Evolutionary conservation across 2,329 filamentous ascomycete species (phyloP).

Genomic region (Acephala macrosclerotiorum): DNA sequence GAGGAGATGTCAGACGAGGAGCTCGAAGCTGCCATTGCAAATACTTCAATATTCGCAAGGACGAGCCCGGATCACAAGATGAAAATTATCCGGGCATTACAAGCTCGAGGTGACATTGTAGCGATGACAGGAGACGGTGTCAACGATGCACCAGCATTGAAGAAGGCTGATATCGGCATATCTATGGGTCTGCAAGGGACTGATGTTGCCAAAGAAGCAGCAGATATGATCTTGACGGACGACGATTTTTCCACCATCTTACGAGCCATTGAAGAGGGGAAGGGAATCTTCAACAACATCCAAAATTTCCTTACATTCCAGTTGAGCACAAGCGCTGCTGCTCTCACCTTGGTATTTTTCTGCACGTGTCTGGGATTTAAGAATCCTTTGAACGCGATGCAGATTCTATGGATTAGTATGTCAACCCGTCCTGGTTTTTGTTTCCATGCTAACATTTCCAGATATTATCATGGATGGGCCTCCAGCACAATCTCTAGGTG

Average conservation of each 20-base stretch:
- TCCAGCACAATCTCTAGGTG: conserved; percentile 94
- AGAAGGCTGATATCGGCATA: conserved; percentile 97
- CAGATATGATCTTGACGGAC: conserved; percentile 92
- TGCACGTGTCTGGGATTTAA: conserved; percentile 94
- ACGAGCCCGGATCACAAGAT: conserved; percentile 98
- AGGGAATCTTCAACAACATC: conserved; percentile 99
- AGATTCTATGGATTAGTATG: conserved; percentile 99
- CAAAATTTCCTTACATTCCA: conserved; percentile 99
- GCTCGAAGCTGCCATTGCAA: conserved; percentile 82
- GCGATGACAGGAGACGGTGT: conserved; percentile 99
- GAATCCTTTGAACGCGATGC: conserved; percentile 98
- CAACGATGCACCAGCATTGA: conserved; percentile 95
- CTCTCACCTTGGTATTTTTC: conserved; percentile 87
- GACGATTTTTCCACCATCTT: conserved; percentile 93
- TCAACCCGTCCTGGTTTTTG: conserved; percentile 35
- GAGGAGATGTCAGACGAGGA: conserved; percentile 89
- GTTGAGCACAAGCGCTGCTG: conserved; percentile 94
- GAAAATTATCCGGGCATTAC: conserved; percentile 92
- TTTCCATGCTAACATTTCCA: conserved; percentile 48
- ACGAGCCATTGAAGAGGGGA: conserved; percentile 96
- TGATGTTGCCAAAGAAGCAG: conserved; percentile 94
- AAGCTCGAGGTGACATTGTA: conserved; percentile 92
- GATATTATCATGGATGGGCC: conserved; percentile 99
- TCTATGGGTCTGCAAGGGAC: conserved; percentile 96
- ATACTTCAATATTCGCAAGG: conserved; percentile 93